These are phyloP conservation scores for Hypoxylon sp. DNA, from an alignment of 2,329 filamentous ascomycete genomes.

Conservation along the genomic window DNA sequence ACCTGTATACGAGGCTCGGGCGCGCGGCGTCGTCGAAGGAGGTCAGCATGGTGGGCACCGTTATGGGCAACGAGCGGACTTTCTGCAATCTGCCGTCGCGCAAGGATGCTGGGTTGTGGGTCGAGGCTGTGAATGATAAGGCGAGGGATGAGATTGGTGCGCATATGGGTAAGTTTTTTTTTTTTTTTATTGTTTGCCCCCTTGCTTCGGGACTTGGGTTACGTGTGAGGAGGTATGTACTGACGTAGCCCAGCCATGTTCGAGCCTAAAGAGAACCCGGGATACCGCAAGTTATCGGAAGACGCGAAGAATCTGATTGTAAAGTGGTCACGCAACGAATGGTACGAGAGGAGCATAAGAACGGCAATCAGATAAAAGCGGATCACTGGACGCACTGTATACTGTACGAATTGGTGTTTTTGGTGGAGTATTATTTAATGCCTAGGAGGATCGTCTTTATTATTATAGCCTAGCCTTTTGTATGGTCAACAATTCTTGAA, in stretches of 20 bases:
- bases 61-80: constrained; percentile 81
- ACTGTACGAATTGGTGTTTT: constrained; percentile 23
- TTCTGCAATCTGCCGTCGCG: constrained; percentile 87
- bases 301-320: constrained; percentile 76
- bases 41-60: constrained; percentile 68
- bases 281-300: constrained; percentile 76
- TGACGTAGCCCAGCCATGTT: constrained; percentile 74
- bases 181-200: constrained; percentile 20
- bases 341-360: constrained; percentile 71
- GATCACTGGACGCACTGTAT: constrained; percentile 10
- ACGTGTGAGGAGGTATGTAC: not conserved
- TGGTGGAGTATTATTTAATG: constrained; percentile 28
- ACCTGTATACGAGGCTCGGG: constrained; percentile 89
- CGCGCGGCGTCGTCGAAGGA: constrained; percentile 71
- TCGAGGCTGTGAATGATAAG: constrained; percentile 81
- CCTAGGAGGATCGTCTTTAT: constrained; percentile 27
- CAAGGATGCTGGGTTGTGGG: constrained; percentile 71
- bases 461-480: constrained; percentile 23
- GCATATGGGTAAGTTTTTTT: constrained; percentile 75
- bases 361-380: constrained; percentile 53
- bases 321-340: constrained; percentile 75
- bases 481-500: constrained; percentile 21
- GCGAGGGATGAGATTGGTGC: constrained; percentile 84
- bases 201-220: not conserved
- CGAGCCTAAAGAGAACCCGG: constrained; percentile 78